These are phyloP conservation scores for Salix caprea DNA, from an alignment of 345 rosid genomes.

Conservation along the genomic window DNA sequence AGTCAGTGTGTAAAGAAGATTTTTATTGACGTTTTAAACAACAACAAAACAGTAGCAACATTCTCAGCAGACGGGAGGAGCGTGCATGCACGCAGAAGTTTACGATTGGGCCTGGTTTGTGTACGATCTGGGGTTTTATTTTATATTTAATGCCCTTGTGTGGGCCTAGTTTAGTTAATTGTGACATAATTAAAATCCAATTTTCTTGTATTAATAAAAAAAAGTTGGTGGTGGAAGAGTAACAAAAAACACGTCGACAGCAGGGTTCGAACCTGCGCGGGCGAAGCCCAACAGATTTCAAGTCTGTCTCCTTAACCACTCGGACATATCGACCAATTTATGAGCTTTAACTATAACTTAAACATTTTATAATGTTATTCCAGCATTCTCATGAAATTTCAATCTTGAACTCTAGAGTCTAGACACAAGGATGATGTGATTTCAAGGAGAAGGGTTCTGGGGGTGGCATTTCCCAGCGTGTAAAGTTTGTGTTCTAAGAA, in stretches of 20 bases:
- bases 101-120: not conserved
- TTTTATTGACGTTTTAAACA: too few species aligned
- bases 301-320: slow-evolving; percentile 99
- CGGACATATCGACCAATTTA: slow-evolving; percentile 55
- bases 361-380: accelerated
- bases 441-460: too few species aligned
- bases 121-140: too few species aligned
- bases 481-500: too few species aligned
- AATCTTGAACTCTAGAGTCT: too few species aligned
- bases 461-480: too few species aligned
- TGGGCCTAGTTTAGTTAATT: not conserved
- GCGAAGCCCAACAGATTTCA: slow-evolving; percentile 98
- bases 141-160: not conserved
- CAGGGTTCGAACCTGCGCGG: slow-evolving; percentile 99
- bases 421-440: too few species aligned
- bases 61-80: not conserved
- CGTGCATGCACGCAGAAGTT: not conserved
- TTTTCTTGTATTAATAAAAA: not conserved
- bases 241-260: slow-evolving; percentile 40
- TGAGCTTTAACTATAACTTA: accelerated
- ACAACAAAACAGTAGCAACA: not conserved
- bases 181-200: not conserved
- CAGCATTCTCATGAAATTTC: too few species aligned
- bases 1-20: too few species aligned
- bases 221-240: too few species aligned